Base-by-base conservation (phyloP, 768 basidiomycete genomes). In the Trametes meyenii region DNA sequence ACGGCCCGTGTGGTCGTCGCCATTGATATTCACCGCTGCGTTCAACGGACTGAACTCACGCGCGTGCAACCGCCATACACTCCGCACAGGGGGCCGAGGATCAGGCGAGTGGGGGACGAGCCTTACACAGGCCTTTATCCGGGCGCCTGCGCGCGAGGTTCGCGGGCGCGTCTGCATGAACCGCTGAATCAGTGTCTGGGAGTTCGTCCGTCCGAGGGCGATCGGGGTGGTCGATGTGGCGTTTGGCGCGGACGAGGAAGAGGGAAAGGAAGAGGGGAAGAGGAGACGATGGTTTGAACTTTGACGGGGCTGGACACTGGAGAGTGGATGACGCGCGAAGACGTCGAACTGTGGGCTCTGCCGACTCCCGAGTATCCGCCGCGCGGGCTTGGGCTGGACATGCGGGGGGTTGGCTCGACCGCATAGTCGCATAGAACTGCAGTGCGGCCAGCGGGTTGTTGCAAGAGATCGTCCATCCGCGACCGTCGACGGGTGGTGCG, bases 11-110 rank as follows among this genome's bases (percentile, higher is more conserved):
- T 46, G 21, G 45, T 11, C 13, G 21, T 19, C 21, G 21, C 44
- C 44, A 26, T 13, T 33, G 26, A 33, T 33, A 14, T n/a, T 50
- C 24, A 45, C 12, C 46, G 55, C 12, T 21, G 21, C 36, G 48
- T 56, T 24, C 45, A 48, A 48, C 45, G 55, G 21, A 44, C 13
- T 11, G 19, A n/a, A n/a, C 21, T 12, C n/a, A 11, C 5, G 23
- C 19, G 14, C 35, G 11, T 21, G 35, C 50, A 19, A 17, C 35
- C 35, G 35, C 35, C 12, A 54, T 43, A 43, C 52, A 43, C 5
- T n/a, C 33, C 50, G 23, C 14, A 53, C 51, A 40, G 39, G 21
- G 23, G 35, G 19, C 57, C 57, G 57, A 58, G 46, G 57, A 58
- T 58, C 40, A 35, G 43, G 57, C 57, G 57, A 43, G 40, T 49